phyloP scores from a whole-genome alignment of 768 basidiomycete species.

The Phylloporus sp. region DNA sequence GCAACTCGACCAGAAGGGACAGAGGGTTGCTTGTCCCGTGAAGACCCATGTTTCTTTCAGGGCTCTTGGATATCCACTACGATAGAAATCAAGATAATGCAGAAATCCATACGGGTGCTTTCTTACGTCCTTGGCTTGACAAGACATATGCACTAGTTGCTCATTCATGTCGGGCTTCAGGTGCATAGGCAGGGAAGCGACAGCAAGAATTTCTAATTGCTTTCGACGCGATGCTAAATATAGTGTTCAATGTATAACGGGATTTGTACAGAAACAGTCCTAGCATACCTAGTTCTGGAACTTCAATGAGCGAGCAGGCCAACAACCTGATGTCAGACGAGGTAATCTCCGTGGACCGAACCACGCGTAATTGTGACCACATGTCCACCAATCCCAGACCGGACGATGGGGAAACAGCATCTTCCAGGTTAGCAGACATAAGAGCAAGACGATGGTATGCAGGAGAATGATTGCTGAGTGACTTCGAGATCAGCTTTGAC shows the following conservation, averaged over 20 bases:
- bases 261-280: not conserved
- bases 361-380: conserved; percentile 50
- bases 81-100: conserved; percentile 1
- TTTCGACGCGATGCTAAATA: conserved; percentile 20
- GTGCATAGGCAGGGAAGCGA: conserved; percentile 21
- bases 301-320: conserved; percentile 2
- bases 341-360: conserved; percentile 11
- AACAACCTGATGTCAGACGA: conserved; percentile 19
- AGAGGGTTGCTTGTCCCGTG: conserved; percentile 11
- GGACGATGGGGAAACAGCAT: conserved; percentile 52
- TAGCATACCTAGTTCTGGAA: conserved; percentile 11
- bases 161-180: conserved; percentile 1
- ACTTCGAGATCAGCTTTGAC: conserved; percentile 46
- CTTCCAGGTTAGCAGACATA: conserved; percentile 39
- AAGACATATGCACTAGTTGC: conserved; percentile 14
- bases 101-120: not conserved
- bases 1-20: conserved; percentile 26
- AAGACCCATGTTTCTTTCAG: not conserved
- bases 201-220: conserved; percentile 21
- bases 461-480: conserved; percentile 34
- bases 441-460: conserved; percentile 31
- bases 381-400: conserved; percentile 70
- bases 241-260: not conserved
- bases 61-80: conserved; percentile 16
- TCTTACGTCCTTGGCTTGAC: conserved; percentile 22